Percentiles rank a stretch among this genome's conserved stretches.
These are phyloP conservation scores for Mycena vitilis DNA, from an alignment of 768 basidiomycete genomes.

Conservation along the genomic window DNA sequence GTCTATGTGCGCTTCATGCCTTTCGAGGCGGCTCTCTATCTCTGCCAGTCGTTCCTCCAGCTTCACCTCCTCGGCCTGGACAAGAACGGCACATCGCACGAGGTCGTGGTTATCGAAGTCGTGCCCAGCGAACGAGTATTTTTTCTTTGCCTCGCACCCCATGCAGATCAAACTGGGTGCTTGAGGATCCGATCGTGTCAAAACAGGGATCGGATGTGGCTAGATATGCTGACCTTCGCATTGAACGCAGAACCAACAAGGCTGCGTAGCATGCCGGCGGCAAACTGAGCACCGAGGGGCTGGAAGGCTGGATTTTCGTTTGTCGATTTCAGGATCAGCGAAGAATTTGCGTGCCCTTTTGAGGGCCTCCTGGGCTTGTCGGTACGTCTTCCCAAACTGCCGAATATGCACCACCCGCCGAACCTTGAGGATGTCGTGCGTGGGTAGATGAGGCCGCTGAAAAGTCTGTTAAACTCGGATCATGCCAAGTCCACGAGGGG, in stretches of 20 bases:
- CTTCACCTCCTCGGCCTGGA: slow-evolving; percentile 15
- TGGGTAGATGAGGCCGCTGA: slow-evolving; percentile 40
- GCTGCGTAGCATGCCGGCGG: slow-evolving; percentile 31
- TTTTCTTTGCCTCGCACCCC: slow-evolving; percentile 34
- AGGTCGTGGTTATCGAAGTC: slow-evolving; percentile 39
- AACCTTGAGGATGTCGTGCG: slow-evolving; percentile 45
- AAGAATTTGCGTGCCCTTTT: slow-evolving; percentile 32
- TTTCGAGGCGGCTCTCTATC: slow-evolving; percentile 33
- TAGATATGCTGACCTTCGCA: slow-evolving; percentile 38
- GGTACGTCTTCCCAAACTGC: slow-evolving; percentile 36
- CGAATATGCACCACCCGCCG: slow-evolving; percentile 35
- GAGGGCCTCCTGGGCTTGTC: slow-evolving; percentile 38
- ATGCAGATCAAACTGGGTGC: slow-evolving; percentile 36
- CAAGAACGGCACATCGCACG: slow-evolving; percentile 31
- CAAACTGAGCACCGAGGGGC: slow-evolving; percentile 40
- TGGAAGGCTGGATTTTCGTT: neutral
- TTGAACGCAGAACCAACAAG: slow-evolving; percentile 48
- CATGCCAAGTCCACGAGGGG: neutral
- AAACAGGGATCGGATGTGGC: neutral
- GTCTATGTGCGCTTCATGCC: slow-evolving; percentile 31
- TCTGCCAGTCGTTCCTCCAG: slow-evolving; percentile 37
- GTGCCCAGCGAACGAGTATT: slow-evolving; percentile 26
- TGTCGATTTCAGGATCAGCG: slow-evolving; percentile 13
- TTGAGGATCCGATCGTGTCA: neutral
- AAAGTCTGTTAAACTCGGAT: neutral